Evolutionary conservation across 192 early-diverging fungal species (phyloP), one percentile per base, ranked within the genome.

Genomic region (Spizellomyces punctatus): DNA sequence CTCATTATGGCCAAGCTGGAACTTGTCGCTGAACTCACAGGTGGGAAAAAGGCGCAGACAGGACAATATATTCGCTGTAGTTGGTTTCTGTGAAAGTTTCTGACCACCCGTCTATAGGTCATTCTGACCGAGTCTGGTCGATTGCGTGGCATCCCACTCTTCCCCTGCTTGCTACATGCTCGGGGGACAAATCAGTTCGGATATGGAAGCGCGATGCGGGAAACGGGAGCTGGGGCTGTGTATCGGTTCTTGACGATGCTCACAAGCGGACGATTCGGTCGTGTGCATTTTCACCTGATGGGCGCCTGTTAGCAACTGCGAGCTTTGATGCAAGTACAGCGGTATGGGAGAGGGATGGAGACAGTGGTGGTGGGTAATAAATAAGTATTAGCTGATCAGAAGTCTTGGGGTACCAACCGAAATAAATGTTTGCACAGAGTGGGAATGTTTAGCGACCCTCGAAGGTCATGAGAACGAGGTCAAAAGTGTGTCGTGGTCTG

Each of bases 401-500:
- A 14, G 2, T 17, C 42, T 67, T n/a, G 2, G 65, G 65, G 45
- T 47, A 4, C 42, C 3, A 6, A 21, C 5, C 50, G 43, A 67
- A 21, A 63, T 73, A 7, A 7, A 8, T 36, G 21, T 36, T 36
- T 36, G 27, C 27, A 36, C 57, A 69, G 90, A 89, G 19, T 95
- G 89, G 76, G 95, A 96, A 76, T 96, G 92, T 68, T 85, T 95
- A 1, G 95, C 96, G 1, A 96, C 94, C 12, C 77, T 99, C 52
- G 96, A 99, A 76, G 96, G 96, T 47, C 96, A 99, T 78, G 96
- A 99, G 81, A 98, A 98, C 79, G 96, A 99, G 80, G 94, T 94
- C 48, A 99, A 99, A 79, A 86, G 88, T 46, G 92, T 98, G 46
- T 83, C 92, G 10, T 99, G 95, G 95, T 90, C 91, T 10, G 77